phyloP scores from a whole-genome alignment of 257 asterid species.

The Schizonepeta tenuifolia region DNA sequence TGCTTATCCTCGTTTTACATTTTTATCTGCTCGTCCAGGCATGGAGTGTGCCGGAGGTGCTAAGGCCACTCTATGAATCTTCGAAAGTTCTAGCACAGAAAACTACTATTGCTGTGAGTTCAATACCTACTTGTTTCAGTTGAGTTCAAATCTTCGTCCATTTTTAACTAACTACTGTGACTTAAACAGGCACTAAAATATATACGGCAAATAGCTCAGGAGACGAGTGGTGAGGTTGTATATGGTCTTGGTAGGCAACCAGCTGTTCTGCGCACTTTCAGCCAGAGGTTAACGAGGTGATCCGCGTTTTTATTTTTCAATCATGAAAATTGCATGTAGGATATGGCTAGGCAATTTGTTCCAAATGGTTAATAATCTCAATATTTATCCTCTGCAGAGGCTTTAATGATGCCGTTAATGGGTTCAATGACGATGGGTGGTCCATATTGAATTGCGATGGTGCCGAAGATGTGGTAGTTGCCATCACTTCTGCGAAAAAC shows the following conservation, averaged over 20 bases:
- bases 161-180: background rate
- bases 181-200: constrained; percentile 53
- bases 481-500: constrained; percentile 68
- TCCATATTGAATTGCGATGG: constrained; percentile 72
- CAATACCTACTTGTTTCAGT: background rate
- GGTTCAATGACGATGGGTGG: constrained; percentile 97
- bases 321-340: background rate
- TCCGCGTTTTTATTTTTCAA: background rate
- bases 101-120: constrained; percentile 85
- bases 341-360: background rate
- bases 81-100: constrained; percentile 86
- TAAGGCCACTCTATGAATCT: constrained; percentile 95
- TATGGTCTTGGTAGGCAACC: constrained; percentile 95
- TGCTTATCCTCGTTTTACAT: constrained; percentile 1
- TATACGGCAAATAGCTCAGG: constrained; percentile 93
- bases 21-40: constrained; percentile 54
- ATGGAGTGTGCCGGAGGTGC: constrained; percentile 96
- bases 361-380: background rate
- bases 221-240: constrained; percentile 85
- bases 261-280: constrained; percentile 89
- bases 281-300: constrained; percentile 96
- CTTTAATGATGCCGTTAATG: constrained; percentile 90
- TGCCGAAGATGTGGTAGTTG: constrained; percentile 83
- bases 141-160: background rate
- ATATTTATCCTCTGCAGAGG: constrained; percentile 62